Percentiles rank a stretch among this genome's conserved stretches.
Conservation (phyloP, 2,329 filamentous ascomycete species). For the Colletotrichum cereale region DNA sequence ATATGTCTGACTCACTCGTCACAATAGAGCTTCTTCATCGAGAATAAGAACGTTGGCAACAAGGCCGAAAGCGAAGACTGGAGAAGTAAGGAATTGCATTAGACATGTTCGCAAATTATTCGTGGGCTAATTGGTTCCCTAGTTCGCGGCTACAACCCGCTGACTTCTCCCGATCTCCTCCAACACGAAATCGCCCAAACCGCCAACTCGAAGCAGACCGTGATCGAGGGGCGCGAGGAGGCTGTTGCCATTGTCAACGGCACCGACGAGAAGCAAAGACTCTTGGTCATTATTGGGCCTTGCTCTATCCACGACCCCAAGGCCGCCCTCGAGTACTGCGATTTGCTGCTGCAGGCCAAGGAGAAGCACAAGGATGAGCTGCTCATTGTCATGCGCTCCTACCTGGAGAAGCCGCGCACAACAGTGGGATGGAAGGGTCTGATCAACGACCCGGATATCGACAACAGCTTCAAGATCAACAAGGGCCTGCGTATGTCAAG, state of each 20-base stretch:
- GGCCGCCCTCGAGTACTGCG: slow-evolving; percentile 93
- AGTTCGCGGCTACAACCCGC: slow-evolving; percentile 92
- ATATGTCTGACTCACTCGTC: slow-evolving; percentile 44
- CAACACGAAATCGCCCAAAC: slow-evolving; percentile 88
- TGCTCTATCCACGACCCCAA: slow-evolving; percentile 97
- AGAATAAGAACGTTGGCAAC: slow-evolving; percentile 84
- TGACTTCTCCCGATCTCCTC: slow-evolving; percentile 93
- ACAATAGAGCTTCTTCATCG: slow-evolving; percentile 75
- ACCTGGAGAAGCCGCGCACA: slow-evolving; percentile 98
- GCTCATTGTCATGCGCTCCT: slow-evolving; percentile 96
- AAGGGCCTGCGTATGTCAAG: slow-evolving; percentile 90
- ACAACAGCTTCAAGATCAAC: slow-evolving; percentile 99
- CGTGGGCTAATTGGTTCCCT: slow-evolving; percentile 44
- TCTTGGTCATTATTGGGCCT: slow-evolving; percentile 86
- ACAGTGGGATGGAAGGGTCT: slow-evolving; percentile 99
- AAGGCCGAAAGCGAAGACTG: slow-evolving; percentile 81
- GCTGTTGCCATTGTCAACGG: slow-evolving; percentile 77
- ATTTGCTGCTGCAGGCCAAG: slow-evolving; percentile 82
- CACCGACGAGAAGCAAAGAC: slow-evolving; percentile 69
- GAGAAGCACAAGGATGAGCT: slow-evolving; percentile 91
- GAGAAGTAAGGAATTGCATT: slow-evolving; percentile 71
- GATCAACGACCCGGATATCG: slow-evolving; percentile 98
- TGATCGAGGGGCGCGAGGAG: slow-evolving; percentile 72
- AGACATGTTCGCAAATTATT: background rate
- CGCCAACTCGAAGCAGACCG: slow-evolving; percentile 68